Base-by-base conservation (phyloP, 768 basidiomycete species). In the Galerina sulciceps region DNA sequence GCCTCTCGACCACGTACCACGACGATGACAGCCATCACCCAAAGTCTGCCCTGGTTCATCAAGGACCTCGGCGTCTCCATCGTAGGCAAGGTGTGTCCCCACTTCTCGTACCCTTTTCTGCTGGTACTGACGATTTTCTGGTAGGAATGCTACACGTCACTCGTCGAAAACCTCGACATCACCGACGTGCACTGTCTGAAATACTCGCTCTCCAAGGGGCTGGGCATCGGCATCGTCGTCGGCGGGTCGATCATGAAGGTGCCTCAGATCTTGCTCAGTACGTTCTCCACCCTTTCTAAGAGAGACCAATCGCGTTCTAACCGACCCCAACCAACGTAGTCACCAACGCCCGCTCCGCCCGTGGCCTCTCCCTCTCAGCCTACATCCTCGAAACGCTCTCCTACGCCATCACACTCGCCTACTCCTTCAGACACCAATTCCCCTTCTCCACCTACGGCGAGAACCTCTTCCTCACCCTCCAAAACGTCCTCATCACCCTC, bases 381-480 rank as follows among this genome's bases (percentile, higher is more conserved):
- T 98, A 94, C 72, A 74, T 91, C 49, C 88, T 99, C 18, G 96
- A 99, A 70, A 98, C 96, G 0, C 78, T 92, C 26, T 84, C 93
- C 0, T 97, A 97, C 66, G 90, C 89, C 23, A 95, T 99, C 67
- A 94, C 88, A 0, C 83, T 95, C 23, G 86, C 87, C 10, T 99
- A 99, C 75, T 90, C 95, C 2, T 86, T 85, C 66, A 82, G 94
- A 20, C 90, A 93, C 68, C 73, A 79, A 20, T 98, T 96, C 74
- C 94, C 97, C 0, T 97, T 98, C 80, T 94, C 93, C 17, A 98
- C 97, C 0, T 99, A 98, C 59, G 97, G 97, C 68, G 97, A 99
- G 75, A 98, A 96, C 79, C 71, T 95, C 56, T 98, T 98, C 85
- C 83, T 99, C 48, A 88, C 93, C 31, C 68, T 94, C 58, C 94